Evolutionary conservation across 306 rosid species (phyloP).

Genomic region (Dryas alaskensis): DNA sequence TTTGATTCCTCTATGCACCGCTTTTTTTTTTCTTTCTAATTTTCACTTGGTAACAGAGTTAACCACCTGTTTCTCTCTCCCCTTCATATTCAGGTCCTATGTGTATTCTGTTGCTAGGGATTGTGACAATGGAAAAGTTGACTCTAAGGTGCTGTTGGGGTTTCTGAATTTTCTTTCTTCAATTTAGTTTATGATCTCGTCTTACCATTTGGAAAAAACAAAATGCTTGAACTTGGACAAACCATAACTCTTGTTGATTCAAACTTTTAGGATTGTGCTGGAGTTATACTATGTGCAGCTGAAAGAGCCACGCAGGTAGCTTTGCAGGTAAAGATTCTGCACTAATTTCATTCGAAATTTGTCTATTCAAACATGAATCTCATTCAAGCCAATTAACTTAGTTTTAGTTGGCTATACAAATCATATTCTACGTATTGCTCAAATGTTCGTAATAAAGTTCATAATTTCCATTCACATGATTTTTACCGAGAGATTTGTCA

Average conservation of each 20-base stretch:
- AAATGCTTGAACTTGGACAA: background rate
- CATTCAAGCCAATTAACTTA: background rate
- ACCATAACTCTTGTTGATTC: slow-evolving; percentile 18
- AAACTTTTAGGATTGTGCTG: slow-evolving; percentile 87
- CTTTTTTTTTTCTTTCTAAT: slow-evolving; percentile 9
- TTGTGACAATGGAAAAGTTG: slow-evolving; percentile 75
- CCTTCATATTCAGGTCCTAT: slow-evolving; percentile 61
- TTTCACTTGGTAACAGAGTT: slow-evolving; percentile 16
- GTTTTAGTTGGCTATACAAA: background rate
- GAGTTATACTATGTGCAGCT: slow-evolving; percentile 80
- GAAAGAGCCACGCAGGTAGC: slow-evolving; percentile 97
- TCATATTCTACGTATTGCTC: background rate
- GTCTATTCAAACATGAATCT: background rate
- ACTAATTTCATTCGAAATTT: background rate
- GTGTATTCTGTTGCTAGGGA: slow-evolving; percentile 97
- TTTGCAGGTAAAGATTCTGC: slow-evolving; percentile 56
- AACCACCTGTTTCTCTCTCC: slow-evolving; percentile 9
- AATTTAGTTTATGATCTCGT: slow-evolving; percentile 3
- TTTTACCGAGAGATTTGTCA: background rate
- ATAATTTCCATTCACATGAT: background rate
- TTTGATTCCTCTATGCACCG: slow-evolving; percentile 20
- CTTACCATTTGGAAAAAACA: background rate
- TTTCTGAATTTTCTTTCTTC: slow-evolving; percentile 8
- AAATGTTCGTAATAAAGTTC: background rate
- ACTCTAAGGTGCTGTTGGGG: slow-evolving; percentile 60